Conservation (phyloP, 2,329 filamentous ascomycete genomes). For the Aaosphaeria arxii region DNA sequence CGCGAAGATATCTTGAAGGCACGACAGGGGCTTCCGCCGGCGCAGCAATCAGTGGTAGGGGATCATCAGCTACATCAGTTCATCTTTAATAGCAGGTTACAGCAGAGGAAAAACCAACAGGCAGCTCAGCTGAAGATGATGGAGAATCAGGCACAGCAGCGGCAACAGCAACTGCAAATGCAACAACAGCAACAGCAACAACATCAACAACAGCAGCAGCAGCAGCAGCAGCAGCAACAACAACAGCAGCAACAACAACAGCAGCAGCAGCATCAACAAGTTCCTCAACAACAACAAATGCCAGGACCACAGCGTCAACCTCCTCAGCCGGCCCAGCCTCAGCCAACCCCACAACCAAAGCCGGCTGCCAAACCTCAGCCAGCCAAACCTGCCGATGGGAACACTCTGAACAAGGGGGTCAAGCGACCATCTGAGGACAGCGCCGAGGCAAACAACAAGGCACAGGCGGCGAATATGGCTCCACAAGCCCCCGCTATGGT, state of each 20-base stretch:
- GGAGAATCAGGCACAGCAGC: conserved; percentile 9
- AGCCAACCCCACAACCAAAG: conserved; percentile 21
- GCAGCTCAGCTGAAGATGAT: conserved; percentile 9
- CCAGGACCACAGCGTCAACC: conserved; percentile 23
- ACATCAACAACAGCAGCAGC: conserved; percentile 1
- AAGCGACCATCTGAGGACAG: conserved; percentile 44
- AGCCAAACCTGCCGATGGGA: conserved; percentile 11
- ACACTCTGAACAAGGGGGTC: conserved; percentile 19
- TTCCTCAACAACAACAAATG: conserved; percentile 6
- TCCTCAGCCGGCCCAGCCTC: conserved; percentile 15
- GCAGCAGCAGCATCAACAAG: conserved; percentile 3
- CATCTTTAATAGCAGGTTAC: background rate
- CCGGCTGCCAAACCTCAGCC: conserved; percentile 15
- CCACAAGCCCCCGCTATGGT: conserved; percentile 37
- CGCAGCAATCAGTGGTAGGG: conserved; percentile 7
- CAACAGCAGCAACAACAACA: conserved; percentile 9
- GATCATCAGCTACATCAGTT: too few relatives aligned
- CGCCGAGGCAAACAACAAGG: conserved; percentile 14
- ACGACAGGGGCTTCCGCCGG: conserved; percentile 29
- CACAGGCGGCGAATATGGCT: conserved; percentile 9
- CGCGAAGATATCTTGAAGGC: conserved; percentile 41
- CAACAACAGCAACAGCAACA: conserved; percentile 2
- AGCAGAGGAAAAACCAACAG: conserved; percentile 15
- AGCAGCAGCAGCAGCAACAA: conserved; percentile 12
- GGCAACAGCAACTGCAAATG: conserved; percentile 6